A percentile compares a stretch with the other conserved stretches of the same genome.
These are phyloP conservation scores for Tuber microsphaerosporum DNA, from an alignment of 495 filamentous ascomycete species.

Conservation along the genomic window DNA sequence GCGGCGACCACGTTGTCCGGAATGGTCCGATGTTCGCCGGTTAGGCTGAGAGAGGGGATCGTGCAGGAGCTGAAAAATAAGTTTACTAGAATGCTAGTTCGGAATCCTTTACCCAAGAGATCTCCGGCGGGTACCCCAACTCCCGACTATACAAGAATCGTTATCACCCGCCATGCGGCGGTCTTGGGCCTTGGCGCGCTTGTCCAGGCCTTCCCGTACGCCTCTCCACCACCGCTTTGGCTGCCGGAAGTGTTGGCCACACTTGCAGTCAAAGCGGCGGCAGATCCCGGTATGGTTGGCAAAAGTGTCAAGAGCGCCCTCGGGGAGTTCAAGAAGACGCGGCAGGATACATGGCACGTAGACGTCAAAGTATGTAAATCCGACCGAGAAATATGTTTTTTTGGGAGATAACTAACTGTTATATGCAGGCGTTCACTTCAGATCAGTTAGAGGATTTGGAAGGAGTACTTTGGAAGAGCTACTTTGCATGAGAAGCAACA, in stretches of 20 bases:
- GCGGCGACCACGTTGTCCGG: constrained; percentile 86
- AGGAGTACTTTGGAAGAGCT: constrained; percentile 98
- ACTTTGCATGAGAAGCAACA: constrained; percentile 69
- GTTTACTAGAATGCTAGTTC: constrained; percentile 66
- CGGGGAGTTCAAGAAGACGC: constrained; percentile 98
- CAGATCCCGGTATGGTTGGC: constrained; percentile 84
- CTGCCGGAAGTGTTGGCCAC: constrained; percentile 87
- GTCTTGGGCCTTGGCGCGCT: constrained; percentile 86
- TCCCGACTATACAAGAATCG: constrained; percentile 70
- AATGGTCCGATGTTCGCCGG: constrained; percentile 97
- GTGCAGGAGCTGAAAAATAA: constrained; percentile 66
- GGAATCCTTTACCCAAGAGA: constrained; percentile 81
- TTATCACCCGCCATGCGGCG: constrained; percentile 78
- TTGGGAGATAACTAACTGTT: background rate
- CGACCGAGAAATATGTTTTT: background rate
- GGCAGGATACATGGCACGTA: constrained; percentile 97
- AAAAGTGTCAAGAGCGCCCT: constrained; percentile 95
- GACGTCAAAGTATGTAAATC: constrained; percentile 77
- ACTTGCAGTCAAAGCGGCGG: constrained; percentile 75
- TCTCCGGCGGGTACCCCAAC: constrained; percentile 64
- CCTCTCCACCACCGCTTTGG: constrained; percentile 84
- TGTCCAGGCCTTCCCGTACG: constrained; percentile 95
- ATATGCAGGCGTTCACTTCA: constrained; percentile 68
- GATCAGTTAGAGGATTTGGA: constrained; percentile 94
- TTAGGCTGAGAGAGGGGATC: constrained; percentile 64